Base-by-base conservation (phyloP, 2,329 filamentous ascomycete species). In the Ploettnerulaceae sp. region DNA sequence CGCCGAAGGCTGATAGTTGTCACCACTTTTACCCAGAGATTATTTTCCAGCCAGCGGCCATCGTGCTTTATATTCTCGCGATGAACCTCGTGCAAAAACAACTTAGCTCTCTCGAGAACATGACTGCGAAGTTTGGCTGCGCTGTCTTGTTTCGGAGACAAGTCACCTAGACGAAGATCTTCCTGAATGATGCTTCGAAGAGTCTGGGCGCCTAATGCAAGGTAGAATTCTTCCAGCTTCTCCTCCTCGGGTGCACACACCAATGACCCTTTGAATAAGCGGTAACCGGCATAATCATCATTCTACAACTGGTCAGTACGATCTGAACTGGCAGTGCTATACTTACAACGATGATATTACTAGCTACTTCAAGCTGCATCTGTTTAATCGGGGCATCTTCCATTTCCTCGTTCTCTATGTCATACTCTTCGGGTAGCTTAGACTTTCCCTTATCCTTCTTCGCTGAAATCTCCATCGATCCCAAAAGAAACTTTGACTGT, bases 181-280 rank as follows among this genome's bases (percentile, higher is more conserved):
- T 91, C 84, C 57, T 89, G 81, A 9, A 97, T 85, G 14, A 91
- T 76, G 45, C 75, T 78, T 52, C 86, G 89, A 15, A 98, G 73
- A 45, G 79, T 80, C 34, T 82, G 77, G 3, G 89, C 84, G 1
- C 93, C 93, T 3, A 98, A 80, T 6, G 82, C 76, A 26, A 80
- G 67, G 65, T 98, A 98, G 53, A 98, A 91, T 1, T 77, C 75
- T 63, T 98, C 93, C 1, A 98, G 71, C 0, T 69, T 64, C 53
- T 97, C 93, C 61, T 98, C 93, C 64, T 95, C 87, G 0, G 93
- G 94, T 0, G 90, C 89, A 51, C 86, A 89, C 21, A 95, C 75
- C 22, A 98, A 73, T 52, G 81, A 79, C 42, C 89, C 80, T 61
- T 90, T 91, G 72, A 98, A 98, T 1, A 93, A 73, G 25, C 84